Percentiles rank a stretch among this genome's conserved stretches.
These are phyloP conservation scores for Cutaneotrichosporon sp. DNA, from an alignment of 1,284 basidiomycete genomes.

Conservation along the genomic window DNA sequence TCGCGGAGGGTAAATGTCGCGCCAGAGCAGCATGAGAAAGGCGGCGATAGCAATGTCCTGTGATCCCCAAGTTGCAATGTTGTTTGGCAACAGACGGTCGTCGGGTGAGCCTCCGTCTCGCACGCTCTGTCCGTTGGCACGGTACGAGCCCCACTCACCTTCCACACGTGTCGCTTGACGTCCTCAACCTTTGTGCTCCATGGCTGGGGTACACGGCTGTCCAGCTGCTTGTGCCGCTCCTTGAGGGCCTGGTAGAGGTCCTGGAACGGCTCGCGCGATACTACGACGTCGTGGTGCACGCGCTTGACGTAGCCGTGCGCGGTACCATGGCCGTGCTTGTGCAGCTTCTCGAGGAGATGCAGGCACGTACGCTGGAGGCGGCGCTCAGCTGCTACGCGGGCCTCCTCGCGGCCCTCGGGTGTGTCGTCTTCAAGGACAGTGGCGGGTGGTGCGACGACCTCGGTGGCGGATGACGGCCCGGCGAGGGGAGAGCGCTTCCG, in stretches of 20 bases:
- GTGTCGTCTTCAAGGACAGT: conserved; percentile 23
- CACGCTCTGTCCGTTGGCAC: conserved; percentile 10
- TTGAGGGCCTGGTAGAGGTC: conserved; percentile 86
- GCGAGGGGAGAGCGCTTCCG: conserved; percentile 42
- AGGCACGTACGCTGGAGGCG: conserved; percentile 76
- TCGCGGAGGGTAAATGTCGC: conserved; percentile 60
- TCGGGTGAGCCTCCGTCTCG: conserved; percentile 34
- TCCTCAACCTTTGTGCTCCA: conserved; percentile 60
- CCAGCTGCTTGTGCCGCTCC: conserved; percentile 72
- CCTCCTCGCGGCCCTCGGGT: conserved; percentile 14
- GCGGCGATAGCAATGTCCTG: conserved; percentile 89
- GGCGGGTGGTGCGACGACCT: conserved; percentile 18
- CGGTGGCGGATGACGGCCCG: conserved; percentile 13
- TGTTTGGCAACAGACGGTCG: conserved; percentile 28
- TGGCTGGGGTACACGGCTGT: conserved; percentile 82
- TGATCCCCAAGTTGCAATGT: conserved; percentile 45
- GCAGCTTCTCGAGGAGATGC: conserved; percentile 74
- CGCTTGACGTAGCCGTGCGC: conserved; percentile 79
- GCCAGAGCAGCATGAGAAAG: conserved; percentile 89
- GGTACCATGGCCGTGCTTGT: conserved; percentile 81
- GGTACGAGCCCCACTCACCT: conserved; percentile 38
- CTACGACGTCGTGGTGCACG: conserved; percentile 75
- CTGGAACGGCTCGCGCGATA: conserved; percentile 76
- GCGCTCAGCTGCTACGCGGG: conserved; percentile 23
- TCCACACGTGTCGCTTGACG: conserved; percentile 52